phyloP scores from a whole-genome alignment of 768 basidiomycete species.

The Pleurotus platypus region DNA sequence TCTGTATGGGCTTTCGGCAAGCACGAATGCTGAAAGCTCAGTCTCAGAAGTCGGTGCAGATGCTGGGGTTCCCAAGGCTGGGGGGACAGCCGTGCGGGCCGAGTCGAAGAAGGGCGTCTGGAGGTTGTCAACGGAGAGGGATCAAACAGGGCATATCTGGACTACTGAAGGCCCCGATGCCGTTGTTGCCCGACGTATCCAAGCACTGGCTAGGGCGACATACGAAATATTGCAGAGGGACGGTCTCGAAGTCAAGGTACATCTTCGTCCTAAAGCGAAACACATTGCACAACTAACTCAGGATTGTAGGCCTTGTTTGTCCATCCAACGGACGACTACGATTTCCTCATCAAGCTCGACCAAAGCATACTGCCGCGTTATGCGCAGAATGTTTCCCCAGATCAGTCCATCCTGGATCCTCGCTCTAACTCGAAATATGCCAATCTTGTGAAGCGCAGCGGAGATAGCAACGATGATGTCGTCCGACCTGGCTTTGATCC shows the following conservation, averaged over 20 bases:
- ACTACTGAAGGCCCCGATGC: slow-evolving; percentile 61
- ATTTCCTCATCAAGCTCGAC: slow-evolving; percentile 78
- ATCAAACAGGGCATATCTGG: slow-evolving; percentile 75
- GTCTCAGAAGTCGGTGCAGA: slow-evolving; percentile 23
- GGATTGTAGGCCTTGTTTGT: slow-evolving; percentile 69
- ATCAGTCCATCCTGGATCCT: slow-evolving; percentile 22
- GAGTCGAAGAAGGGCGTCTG: slow-evolving; percentile 49
- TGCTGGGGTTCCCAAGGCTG: slow-evolving; percentile 17
- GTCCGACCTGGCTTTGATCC: slow-evolving; percentile 80
- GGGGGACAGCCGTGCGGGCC: slow-evolving; percentile 12
- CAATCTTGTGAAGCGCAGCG: slow-evolving; percentile 31
- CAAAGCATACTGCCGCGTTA: slow-evolving; percentile 65
- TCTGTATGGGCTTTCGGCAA: slow-evolving; percentile 43
- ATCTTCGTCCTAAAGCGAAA: not conserved
- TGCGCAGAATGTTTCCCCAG: slow-evolving; percentile 60
- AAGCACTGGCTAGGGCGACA: slow-evolving; percentile 72
- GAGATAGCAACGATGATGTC: slow-evolving; percentile 18
- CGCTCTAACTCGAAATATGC: slow-evolving; percentile 41
- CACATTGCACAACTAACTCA: not conserved
- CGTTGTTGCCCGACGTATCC: slow-evolving; percentile 71
- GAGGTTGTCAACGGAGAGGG: slow-evolving; percentile 76
- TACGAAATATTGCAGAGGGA: slow-evolving; percentile 53
- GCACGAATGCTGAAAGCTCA: slow-evolving; percentile 2
- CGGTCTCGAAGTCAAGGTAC: slow-evolving; percentile 57
- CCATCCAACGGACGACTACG: slow-evolving; percentile 82